phyloP scores from a whole-genome alignment of 2,329 filamentous ascomycete species.

The Pochonia chlamydosporia region DNA sequence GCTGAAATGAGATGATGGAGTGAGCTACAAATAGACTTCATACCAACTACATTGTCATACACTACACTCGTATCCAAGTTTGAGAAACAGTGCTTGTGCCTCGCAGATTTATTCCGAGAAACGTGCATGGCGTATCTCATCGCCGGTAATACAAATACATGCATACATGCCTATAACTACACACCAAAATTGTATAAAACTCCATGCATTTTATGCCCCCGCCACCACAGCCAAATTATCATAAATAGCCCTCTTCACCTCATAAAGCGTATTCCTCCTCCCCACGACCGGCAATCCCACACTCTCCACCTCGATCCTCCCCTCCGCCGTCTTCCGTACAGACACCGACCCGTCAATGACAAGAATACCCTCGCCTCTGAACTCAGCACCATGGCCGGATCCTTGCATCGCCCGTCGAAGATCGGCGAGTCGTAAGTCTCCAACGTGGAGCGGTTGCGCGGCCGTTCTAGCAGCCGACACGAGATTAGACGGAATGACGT shows the following conservation, averaged over 20 bases:
- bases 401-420: constrained; percentile 77
- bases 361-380: constrained; percentile 85
- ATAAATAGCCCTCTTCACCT: constrained; percentile 87
- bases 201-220: constrained; percentile 47
- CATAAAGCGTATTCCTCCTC: constrained; percentile 67
- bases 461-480: constrained; percentile 69
- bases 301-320: constrained; percentile 81
- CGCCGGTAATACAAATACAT: background rate
- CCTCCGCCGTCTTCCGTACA: constrained; percentile 82
- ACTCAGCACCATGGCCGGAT: constrained; percentile 82
- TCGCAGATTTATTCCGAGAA: background rate
- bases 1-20: too few species aligned
- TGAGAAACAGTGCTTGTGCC: too few species aligned
- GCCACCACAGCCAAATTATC: constrained; percentile 88
- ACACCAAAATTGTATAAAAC: background rate
- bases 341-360: constrained; percentile 84
- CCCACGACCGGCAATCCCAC: constrained; percentile 43
- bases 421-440: constrained; percentile 84
- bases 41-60: too few species aligned
- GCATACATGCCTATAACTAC: background rate
- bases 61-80: too few species aligned
- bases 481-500: constrained; percentile 51
- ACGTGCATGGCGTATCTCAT: background rate
- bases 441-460: constrained; percentile 87
- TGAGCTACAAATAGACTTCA: background rate